Evolutionary conservation across 148 eudicot genomes (phyloP).

Genomic region (Selenicereus undatus): DNA sequence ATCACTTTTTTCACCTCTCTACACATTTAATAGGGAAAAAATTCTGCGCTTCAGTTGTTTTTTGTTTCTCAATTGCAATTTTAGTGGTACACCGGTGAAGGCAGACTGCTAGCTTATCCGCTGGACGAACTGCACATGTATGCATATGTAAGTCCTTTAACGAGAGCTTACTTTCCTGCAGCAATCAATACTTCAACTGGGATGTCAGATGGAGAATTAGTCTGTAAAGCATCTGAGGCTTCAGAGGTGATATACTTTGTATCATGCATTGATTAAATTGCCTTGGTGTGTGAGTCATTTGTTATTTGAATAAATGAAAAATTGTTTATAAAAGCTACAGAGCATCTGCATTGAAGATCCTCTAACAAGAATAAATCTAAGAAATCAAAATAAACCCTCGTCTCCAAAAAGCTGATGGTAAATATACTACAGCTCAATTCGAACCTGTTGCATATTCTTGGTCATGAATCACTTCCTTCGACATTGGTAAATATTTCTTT

Average conservation of each 20-base stretch:
- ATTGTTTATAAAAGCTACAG: not conserved
- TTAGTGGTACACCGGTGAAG: not conserved
- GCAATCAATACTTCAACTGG: constrained; percentile 38
- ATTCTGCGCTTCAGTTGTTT: not conserved
- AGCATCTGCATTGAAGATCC: not conserved
- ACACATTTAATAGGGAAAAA: not conserved
- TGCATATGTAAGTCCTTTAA: constrained; percentile 9
- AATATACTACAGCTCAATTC: too few relatives aligned
- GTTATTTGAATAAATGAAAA: not conserved
- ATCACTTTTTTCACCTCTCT: not conserved
- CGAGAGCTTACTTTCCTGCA: constrained; percentile 28
- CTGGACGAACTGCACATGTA: not conserved
- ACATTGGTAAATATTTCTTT: too few relatives aligned
- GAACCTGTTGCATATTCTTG: too few relatives aligned
- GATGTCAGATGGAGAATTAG: constrained; percentile 41
- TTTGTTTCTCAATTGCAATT: not conserved
- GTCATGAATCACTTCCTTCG: too few relatives aligned
- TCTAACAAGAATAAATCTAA: too few relatives aligned
- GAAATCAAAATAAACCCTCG: too few relatives aligned
- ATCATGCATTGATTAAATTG: constrained; percentile 8
- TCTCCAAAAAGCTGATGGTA: too few relatives aligned
- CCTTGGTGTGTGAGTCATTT: not conserved
- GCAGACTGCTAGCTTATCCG: constrained; percentile 1
- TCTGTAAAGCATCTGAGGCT: constrained; percentile 45
- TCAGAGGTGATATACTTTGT: constrained; percentile 49